phyloP scores from a whole-genome alignment of 306 rosid genomes.

The Geum urbanum region DNA sequence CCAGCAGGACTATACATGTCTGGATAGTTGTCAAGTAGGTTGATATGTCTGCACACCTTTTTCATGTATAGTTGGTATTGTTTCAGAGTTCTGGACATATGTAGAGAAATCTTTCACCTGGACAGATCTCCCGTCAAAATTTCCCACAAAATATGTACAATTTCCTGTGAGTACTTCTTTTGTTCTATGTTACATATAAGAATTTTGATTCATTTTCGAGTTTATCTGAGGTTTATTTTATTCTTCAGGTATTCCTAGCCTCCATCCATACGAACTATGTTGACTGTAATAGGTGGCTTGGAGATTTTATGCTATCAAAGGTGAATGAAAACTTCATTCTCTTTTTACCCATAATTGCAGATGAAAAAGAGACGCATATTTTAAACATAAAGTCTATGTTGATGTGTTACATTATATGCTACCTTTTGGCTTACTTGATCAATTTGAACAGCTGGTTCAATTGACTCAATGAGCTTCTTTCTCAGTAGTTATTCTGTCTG shows the following conservation, averaged over 20 bases:
- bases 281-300: conserved; percentile 98
- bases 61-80: conserved; percentile 25
- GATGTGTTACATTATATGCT: not conserved
- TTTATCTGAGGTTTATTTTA: conserved; percentile 4
- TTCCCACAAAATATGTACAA: conserved; percentile 94
- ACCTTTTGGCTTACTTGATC: not conserved
- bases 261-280: conserved; percentile 86
- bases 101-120: conserved; percentile 93
- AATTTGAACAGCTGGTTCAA: not conserved
- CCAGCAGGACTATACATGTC: not conserved
- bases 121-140: conserved; percentile 94
- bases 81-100: conserved; percentile 84
- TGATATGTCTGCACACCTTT: not conserved
- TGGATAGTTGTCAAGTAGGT: not conserved
- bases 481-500: not conserved
- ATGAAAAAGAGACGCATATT: not conserved
- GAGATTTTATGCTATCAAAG: conserved; percentile 93
- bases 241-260: conserved; percentile 72
- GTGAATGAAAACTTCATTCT: conserved; percentile 41
- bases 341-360: conserved; percentile 10
- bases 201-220: conserved; percentile 1
- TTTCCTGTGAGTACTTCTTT: conserved; percentile 69
- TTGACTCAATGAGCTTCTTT: no score
- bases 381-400: not conserved
- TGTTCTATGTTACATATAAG: conserved; percentile 19